Evolutionary conservation across 2,329 filamentous ascomycete species (phyloP).

Genomic region (Thermothelomyces thermophilus): DNA sequence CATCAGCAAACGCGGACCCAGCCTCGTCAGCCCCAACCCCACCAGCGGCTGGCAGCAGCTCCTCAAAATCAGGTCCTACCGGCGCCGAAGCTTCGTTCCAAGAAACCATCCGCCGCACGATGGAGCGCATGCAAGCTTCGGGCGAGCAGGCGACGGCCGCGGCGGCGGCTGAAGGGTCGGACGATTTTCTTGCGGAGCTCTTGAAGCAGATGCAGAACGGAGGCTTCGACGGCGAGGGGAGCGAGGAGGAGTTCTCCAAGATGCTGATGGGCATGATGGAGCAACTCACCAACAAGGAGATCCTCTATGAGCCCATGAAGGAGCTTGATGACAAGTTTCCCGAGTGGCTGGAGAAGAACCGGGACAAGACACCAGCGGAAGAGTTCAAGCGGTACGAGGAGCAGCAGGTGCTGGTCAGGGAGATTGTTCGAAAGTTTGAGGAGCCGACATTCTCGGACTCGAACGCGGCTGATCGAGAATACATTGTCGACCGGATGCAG

Average conservation of each 20-base stretch:
- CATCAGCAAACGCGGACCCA: slow-evolving; percentile 31
- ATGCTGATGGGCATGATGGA: slow-evolving; percentile 99
- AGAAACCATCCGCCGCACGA: slow-evolving; percentile 85
- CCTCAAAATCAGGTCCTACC: slow-evolving; percentile 14
- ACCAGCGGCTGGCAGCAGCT: slow-evolving; percentile 20
- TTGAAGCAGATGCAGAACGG: slow-evolving; percentile 73
- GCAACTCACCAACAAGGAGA: slow-evolving; percentile 96
- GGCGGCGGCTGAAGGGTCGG: slow-evolving; percentile 55
- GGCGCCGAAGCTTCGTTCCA: slow-evolving; percentile 66
- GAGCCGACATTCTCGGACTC: slow-evolving; percentile 73
- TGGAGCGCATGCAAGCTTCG: slow-evolving; percentile 91
- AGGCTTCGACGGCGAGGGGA: slow-evolving; percentile 44
- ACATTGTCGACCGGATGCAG: slow-evolving; percentile 96
- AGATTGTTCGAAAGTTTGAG: slow-evolving; percentile 89
- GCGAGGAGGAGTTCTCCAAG: slow-evolving; percentile 85
- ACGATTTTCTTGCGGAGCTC: slow-evolving; percentile 87
- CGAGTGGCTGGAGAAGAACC: slow-evolving; percentile 76
- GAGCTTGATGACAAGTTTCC: slow-evolving; percentile 92
- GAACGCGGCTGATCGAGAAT: slow-evolving; percentile 75
- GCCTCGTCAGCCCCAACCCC: slow-evolving; percentile 20
- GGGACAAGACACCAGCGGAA: slow-evolving; percentile 55
- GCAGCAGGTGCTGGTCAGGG: slow-evolving; percentile 70
- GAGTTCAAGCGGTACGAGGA: slow-evolving; percentile 75
- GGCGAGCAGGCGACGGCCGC: slow-evolving; percentile 80
- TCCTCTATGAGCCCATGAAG: slow-evolving; percentile 98